Evolutionary conservation across 441 rosid genomes (phyloP).

Genomic region (Omphalea diandra): DNA sequence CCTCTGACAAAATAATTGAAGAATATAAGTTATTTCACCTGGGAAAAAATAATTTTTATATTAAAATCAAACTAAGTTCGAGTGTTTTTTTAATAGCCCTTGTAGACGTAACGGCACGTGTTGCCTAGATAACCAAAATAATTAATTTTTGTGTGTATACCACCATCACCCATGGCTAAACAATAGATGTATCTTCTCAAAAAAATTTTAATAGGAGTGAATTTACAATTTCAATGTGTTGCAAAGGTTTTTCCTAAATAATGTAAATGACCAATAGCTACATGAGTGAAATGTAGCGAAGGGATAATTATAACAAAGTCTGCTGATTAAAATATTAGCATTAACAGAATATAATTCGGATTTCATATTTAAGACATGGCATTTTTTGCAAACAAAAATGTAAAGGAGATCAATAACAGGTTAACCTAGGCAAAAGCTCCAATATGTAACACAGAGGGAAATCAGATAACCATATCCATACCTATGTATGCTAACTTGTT

Average conservation of each 20-base stretch:
- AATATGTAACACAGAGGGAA: neutral
- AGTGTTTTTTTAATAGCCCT: slow-evolving; percentile 81
- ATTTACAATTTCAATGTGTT: neutral
- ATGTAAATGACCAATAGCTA: neutral
- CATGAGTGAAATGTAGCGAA: neutral
- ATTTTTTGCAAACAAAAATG: neutral
- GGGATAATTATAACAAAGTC: no score
- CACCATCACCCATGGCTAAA: neutral
- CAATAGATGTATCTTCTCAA: neutral
- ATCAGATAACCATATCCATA: slow-evolving; percentile 30
- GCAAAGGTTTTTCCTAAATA: neutral
- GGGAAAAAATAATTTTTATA: no score
- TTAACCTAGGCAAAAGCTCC: neutral
- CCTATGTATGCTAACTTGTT: slow-evolving; percentile 88
- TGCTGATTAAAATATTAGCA: neutral
- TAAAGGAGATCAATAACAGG: neutral
- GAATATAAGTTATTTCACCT: no score
- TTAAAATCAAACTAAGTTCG: no score
- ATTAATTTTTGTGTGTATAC: neutral
- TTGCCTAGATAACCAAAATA: slow-evolving; percentile 47
- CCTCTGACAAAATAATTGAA: no score
- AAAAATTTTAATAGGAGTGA: neutral
- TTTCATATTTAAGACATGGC: neutral
- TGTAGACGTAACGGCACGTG: slow-evolving; percentile 88
- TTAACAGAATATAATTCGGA: neutral